A percentile compares a stretch with the other conserved stretches of the same genome.
Evolutionary conservation across 2,329 filamentous ascomycete species (phyloP).

Genomic region (Stagonosporopsis chrysanthemi): DNA sequence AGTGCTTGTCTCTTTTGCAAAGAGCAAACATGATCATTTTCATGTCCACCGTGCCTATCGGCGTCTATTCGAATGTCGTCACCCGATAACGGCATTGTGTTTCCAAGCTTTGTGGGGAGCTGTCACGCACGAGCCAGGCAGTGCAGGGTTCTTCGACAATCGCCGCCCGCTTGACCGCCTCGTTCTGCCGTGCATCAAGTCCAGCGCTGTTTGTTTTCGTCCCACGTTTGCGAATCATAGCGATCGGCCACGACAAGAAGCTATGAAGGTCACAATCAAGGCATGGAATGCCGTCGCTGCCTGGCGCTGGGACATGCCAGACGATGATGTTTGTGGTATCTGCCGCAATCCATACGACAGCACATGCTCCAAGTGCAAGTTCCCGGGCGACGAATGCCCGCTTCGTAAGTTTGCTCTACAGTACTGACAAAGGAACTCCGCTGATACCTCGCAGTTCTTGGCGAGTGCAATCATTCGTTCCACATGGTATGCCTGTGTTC

Average conservation of each 20-base stretch:
- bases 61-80: slow-evolving; percentile 17
- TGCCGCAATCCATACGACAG: slow-evolving; percentile 98
- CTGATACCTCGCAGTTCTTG: slow-evolving; percentile 71
- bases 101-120: slow-evolving; percentile 15
- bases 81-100: slow-evolving; percentile 17
- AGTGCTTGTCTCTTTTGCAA: slow-evolving; percentile 3
- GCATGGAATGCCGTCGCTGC: slow-evolving; percentile 94
- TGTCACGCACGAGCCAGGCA: slow-evolving; percentile 13
- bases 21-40: not conserved
- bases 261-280: slow-evolving; percentile 94
- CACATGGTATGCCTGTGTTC: slow-evolving; percentile 74
- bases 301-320: slow-evolving; percentile 97
- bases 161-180: slow-evolving; percentile 28
- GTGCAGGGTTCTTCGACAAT: slow-evolving; percentile 2
- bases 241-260: slow-evolving; percentile 17
- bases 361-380: slow-evolving; percentile 97
- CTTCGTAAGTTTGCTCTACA: slow-evolving; percentile 67
- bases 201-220: slow-evolving; percentile 32
- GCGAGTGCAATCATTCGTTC: slow-evolving; percentile 96
- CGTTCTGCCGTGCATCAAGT: slow-evolving; percentile 26
- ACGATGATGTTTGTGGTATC: slow-evolving; percentile 98
- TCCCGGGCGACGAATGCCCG: slow-evolving; percentile 93
- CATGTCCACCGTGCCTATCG: slow-evolving; percentile 4
- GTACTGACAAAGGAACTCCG: not conserved
- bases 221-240: slow-evolving; percentile 9